Evolutionary conservation across 805 yeast genomes (phyloP), one percentile per base, ranked within the genome.

Genomic region (Yamadazyma endophytica): DNA sequence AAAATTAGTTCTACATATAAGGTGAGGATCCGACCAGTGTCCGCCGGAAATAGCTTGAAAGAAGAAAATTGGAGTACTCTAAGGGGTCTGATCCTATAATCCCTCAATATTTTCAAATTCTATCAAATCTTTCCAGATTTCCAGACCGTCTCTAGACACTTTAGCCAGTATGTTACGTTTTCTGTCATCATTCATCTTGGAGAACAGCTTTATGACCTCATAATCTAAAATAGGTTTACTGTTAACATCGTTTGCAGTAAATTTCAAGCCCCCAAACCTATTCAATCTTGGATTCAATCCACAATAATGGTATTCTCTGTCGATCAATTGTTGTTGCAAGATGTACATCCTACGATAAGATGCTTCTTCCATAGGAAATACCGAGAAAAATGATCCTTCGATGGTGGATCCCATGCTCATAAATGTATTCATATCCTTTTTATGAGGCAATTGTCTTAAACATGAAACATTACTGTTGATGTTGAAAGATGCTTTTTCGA

Each of bases 241-340:
- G 11, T 72, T 68, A 19, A 59, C 40, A 13, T 60, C 62, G 11
- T 61, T 52, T 32, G 48, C 57, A 2, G 57, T 42, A 17, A 58
- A 41, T n/a, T 61, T 38, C 8, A 65, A 51, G 3, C 72, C 72
- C 9, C 65, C 68, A 31, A 74, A 54, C 24, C 85, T 58, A 44
- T 81, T 81, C 67, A 76, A 61, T 40, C 73, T 69, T 3, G 96
- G 95, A 51, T 90, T 92, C 42, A 92, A 61, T 0, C 97, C 96
- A 30, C 83, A 79, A 35, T 63, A 57, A 40, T 82, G 88, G 22
- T 65, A 67, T 35, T 82, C 84, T 43, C 83, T 83, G 34, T 89
- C 96, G 21, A 73, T 71, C 30, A 92, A 60, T 46, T 88, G 96
- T 55, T 88, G 95, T 51, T 89, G 97, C 13, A 90, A 63, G 21